Base-by-base conservation (phyloP, 768 basidiomycete species). In the Collybiopsis luxurians region DNA sequence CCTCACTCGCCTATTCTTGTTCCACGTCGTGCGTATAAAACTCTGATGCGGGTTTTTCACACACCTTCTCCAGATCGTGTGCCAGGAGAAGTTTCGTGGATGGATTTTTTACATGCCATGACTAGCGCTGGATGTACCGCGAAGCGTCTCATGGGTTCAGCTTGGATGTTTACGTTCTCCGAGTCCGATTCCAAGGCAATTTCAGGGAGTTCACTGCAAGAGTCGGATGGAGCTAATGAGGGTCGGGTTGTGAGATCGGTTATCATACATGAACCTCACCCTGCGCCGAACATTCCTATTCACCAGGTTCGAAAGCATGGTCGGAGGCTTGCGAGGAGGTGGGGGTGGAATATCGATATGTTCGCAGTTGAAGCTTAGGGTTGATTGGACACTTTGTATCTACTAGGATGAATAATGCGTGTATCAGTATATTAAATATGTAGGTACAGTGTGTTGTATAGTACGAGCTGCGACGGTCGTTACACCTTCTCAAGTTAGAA, bases 141-240 rank as follows among this genome's bases (percentile, higher is more conserved):
- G 67, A 61, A 23, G 64, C 63, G 28, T 30, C 56, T 17, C 59
- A 54, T 26, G 60, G 64, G 45, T 61, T 61, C 26, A 60, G 60
- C 50, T 60, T 73, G 2, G 63, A 39, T 5, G 70, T 71, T 21
- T 38, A 12, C 67, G 69, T n/a, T n/a, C n/a, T n/a, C n/a, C n/a
- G n/a, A n/a, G n/a, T n/a, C n/a, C n/a, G n/a, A n/a, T n/a, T n/a
- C n/a, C n/a, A n/a, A n/a, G n/a, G n/a, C n/a, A n/a, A n/a, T n/a
- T n/a, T n/a, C n/a, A n/a, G n/a, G n/a, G n/a, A n/a, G n/a, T n/a
- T n/a, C n/a, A n/a, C n/a, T n/a, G n/a, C n/a, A n/a, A n/a, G n/a
- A n/a, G n/a, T n/a, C n/a, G n/a, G n/a, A n/a, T n/a, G n/a, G n/a
- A n/a, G n/a, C n/a, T n/a, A n/a, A n/a, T n/a, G n/a, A n/a, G n/a